phyloP scores from a whole-genome alignment of 305 asterid genomes.

The Fraxinus floribunda region DNA sequence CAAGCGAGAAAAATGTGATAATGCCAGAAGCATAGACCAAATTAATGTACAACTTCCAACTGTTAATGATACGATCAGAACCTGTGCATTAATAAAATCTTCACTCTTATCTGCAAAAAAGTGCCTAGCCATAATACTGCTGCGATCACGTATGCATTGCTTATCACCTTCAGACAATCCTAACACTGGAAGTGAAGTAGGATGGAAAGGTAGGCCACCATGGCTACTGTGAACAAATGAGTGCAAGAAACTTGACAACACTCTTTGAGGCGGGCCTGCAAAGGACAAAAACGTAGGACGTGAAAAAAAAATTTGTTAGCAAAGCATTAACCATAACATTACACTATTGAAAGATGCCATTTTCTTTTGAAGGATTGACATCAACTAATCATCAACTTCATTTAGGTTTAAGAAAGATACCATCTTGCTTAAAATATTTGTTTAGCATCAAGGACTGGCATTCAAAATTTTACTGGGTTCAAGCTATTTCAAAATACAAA shows the following conservation, averaged over 20 bases:
- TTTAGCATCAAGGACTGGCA: constrained; percentile 14
- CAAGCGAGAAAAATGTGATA: not conserved
- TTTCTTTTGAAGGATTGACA: not conserved
- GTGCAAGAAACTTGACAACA: constrained; percentile 86
- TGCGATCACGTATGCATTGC: constrained; percentile 96
- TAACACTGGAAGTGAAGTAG: constrained; percentile 80
- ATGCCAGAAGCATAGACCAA: not conserved
- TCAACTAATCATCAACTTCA: not conserved
- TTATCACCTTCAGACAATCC: constrained; percentile 96
- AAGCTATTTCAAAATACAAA: not conserved
- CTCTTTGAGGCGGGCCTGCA: constrained; percentile 98
- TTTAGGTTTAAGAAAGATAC: not conserved
- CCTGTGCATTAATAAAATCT: constrained; percentile 91
- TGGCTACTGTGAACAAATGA: constrained; percentile 88
- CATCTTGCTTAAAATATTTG: constrained; percentile 17
- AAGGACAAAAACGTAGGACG: constrained; percentile 5
- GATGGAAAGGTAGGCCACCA: constrained; percentile 73
- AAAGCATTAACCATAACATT: constrained; percentile 16
- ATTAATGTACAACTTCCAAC: constrained; percentile 19
- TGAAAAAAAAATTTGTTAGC: constrained; percentile 14
- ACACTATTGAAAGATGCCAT: constrained; percentile 5
- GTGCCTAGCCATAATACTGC: constrained; percentile 99
- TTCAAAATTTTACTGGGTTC: not conserved
- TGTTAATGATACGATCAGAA: constrained; percentile 34
- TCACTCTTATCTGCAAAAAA: constrained; percentile 91